Evolutionary conservation across 805 yeast species (phyloP), one percentile per base, ranked within the genome.

Genomic region (Cyberlindnera subsufficiens): DNA sequence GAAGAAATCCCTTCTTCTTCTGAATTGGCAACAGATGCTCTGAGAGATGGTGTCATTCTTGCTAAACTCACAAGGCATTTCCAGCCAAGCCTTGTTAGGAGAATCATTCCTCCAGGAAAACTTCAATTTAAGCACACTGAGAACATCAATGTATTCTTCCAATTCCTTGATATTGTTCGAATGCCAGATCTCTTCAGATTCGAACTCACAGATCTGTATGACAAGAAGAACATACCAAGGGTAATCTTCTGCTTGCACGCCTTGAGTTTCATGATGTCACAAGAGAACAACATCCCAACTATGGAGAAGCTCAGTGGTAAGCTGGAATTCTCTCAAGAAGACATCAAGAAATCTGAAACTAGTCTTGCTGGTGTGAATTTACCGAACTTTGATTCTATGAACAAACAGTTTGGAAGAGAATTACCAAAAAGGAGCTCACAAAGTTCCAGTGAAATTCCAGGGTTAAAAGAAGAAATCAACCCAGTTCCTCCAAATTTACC

Each of bases 171-270:
- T 43, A 75, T 69, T 45, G 72, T 88, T 46, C 80, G 77, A 22
- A 79, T 93, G 51, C 99, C 98, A 0, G 90, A 86, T 43, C 72
- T 89, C 42, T 93, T 90, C 61, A 75, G 85, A 38, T 93, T 93
- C 59, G 99, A 91, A 60, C 74, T 90, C 45, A 89, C 96, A 4
- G 99, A 93, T 63, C 70, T 93, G 31, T 93, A 89, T 64, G 97
- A 93, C 58, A 82, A 83, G 57, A 90, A 88, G 56, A 86, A 91
- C 58, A 76, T 90, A 17, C 98, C 98, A 14, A 90, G 87, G 58
- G 98, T 93, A 20, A 84, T 93, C 59, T 89, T 88, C 63, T 90
- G 97, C 53, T 64, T 93, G 31, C 96, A 91, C 66, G 96, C 96
- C 3, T 65, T 91, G 50, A 80, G 89, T 39, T 86, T 77, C 52